phyloP scores from a whole-genome alignment of 1,284 basidiomycete genomes.

The Apiotrichum montevideense region DNA sequence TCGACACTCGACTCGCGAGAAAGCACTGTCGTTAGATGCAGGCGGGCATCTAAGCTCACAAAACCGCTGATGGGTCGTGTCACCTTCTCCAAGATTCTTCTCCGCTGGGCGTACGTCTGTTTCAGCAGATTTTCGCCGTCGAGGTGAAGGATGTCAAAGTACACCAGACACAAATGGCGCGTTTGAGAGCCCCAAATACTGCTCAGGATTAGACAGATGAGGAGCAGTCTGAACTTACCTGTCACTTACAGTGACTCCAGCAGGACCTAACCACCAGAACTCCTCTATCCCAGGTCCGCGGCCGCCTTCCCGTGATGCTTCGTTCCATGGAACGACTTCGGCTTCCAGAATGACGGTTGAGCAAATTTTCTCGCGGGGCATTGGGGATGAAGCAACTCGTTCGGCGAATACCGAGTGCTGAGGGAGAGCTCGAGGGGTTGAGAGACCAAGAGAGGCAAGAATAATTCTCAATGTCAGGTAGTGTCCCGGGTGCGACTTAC shows the following conservation, averaged over 20 bases:
- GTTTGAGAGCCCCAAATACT: not conserved
- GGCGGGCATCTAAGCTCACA: slow-evolving; percentile 27
- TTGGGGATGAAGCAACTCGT: not conserved
- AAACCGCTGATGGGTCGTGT: slow-evolving; percentile 56
- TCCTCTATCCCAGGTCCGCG: slow-evolving; percentile 47
- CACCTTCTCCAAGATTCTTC: slow-evolving; percentile 56
- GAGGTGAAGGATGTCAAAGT: slow-evolving; percentile 71
- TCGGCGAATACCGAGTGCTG: slow-evolving; percentile 15
- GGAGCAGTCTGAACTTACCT: not conserved
- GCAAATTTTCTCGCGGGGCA: not conserved
- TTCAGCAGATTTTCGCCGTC: slow-evolving; percentile 57
- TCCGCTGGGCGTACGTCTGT: slow-evolving; percentile 56
- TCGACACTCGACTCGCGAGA: slow-evolving; percentile 54
- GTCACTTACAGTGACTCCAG: slow-evolving; percentile 25
- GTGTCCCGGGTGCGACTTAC: slow-evolving; percentile 44
- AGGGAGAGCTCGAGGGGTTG: not conserved
- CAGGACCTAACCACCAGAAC: slow-evolving; percentile 46
- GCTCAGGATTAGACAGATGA: no score
- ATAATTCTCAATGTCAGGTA: slow-evolving; percentile 53
- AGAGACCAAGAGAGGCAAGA: slow-evolving; percentile 56
- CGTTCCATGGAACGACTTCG: slow-evolving; percentile 77
- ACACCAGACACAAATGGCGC: slow-evolving; percentile 68
- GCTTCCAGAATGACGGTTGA: slow-evolving; percentile 66
- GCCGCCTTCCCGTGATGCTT: slow-evolving; percentile 41
- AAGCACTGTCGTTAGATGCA: slow-evolving; percentile 10